A percentile compares a stretch with the other conserved stretches of the same genome.
Evolutionary conservation across 192 early-diverging fungal genomes (phyloP).

Genomic region (Lobosporangium transversale): DNA sequence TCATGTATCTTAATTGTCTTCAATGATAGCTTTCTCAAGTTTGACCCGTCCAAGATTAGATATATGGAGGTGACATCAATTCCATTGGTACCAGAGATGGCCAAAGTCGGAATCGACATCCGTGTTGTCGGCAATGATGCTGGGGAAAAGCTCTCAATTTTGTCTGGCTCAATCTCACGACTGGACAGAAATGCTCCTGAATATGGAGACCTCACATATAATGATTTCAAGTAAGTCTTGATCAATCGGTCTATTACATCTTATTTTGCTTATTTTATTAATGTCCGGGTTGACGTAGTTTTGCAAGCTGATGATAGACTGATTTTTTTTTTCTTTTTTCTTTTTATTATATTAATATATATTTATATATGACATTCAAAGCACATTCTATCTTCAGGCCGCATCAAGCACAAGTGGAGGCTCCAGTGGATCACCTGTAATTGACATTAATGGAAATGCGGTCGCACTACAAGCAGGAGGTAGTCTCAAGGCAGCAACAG

Average conservation of each 20-base stretch:
- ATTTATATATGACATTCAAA: not conserved
- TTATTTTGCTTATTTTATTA: not conserved
- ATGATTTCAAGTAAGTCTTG: constrained; percentile 65
- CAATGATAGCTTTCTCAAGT: constrained; percentile 54
- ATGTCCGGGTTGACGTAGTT: not conserved
- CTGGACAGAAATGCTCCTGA: constrained; percentile 85
- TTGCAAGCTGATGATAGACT: not conserved
- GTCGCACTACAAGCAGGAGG: constrained; percentile 85
- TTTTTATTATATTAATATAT: not conserved
- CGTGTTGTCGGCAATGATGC: constrained; percentile 85
- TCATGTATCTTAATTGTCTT: too few species aligned
- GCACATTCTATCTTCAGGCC: constrained; percentile 78
- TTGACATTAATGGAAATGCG: constrained; percentile 84
- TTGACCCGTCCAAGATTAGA: constrained; percentile 76
- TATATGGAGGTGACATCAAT: constrained; percentile 79
- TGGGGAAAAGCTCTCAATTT: constrained; percentile 82
- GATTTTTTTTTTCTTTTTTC: constrained; percentile 54
- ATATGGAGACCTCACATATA: constrained; percentile 81
- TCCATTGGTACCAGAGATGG: constrained; percentile 70
- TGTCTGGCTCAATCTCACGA: constrained; percentile 84
- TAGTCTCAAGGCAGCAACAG: constrained; percentile 76
- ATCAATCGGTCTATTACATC: not conserved
- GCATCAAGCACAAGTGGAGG: constrained; percentile 82
- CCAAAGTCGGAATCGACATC: constrained; percentile 84
- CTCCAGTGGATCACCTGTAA: constrained; percentile 80